Evolutionary conservation across 2,329 filamentous ascomycete genomes (phyloP), one percentile per base, ranked within the genome.

Genomic region (Gnomoniopsis sp.): DNA sequence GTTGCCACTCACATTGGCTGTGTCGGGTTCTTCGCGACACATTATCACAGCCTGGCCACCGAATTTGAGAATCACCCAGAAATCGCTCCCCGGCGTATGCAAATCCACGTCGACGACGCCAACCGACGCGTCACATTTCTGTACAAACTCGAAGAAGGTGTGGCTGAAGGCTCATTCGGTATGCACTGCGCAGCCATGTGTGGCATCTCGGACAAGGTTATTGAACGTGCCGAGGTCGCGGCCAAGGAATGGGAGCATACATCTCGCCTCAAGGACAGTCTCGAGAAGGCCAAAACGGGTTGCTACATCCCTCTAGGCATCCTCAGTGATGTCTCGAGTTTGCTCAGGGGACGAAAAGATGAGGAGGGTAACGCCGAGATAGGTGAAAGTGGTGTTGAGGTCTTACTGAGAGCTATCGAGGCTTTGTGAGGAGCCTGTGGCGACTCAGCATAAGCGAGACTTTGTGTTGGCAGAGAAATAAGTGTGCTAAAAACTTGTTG

Each of bases 131-230:
- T 99, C n/a, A 97, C 93, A 0, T 99, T 99, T 76, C 72, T 99
- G 57, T 99, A 99, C 77, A 93, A 91, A 68, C 83, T 99, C 0
- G 95, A 98, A 73, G 85, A 91, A 15, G 95, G 95, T 1, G 91
- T 98, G 11, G 95, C 95, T 0, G 93, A 98, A 73, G 95, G 95
- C 17, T 96, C 91, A 69, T 99, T 98, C 69, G 95, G 95, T 67
- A 99, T 99, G 95, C 95, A 99, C 73, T 99, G 95, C 70, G 95
- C 95, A 1, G 88, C 91, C 61, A 99, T 99, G 95, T 99, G 95
- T 67, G 95, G 95, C 1, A 98, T 99, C 63, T 86, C 91, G 0
- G 79, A 79, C 48, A 87, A 87, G 57, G 87, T 99, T 17, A 91
- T 99, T 62, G 87, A 93, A 69, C 79, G 89, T 22, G 95, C 95